Base-by-base conservation (phyloP, 169 alveolate genomes). In the Prorocentrum cordatum region DNA sequence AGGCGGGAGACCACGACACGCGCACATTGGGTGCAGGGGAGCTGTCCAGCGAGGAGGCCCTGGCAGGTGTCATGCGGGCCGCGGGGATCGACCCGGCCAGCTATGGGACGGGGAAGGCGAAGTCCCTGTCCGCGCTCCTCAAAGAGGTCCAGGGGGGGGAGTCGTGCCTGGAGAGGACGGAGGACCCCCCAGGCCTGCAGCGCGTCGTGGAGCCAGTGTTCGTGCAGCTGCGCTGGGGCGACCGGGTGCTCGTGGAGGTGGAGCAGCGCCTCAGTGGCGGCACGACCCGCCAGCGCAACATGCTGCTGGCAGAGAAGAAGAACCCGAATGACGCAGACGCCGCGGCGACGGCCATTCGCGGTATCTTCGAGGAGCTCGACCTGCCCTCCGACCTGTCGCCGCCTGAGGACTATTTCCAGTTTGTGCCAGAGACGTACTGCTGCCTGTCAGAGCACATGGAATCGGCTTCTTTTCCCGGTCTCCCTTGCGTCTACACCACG, bases 101-200 rank as follows among this genome's bases (percentile, higher is more conserved):
- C 42, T 77, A 77, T 24, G 87, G 87, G 20, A 54, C 27, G 14
- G 87, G 66, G 64, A 77, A 77, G 35, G 87, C 87, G 35, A 77
- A 77, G 22, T 58, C 71, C 24, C 12, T 77, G 42, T 72, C 31
- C 31, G 61, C 87, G 4, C 22, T 77, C 42, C 59, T 32, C 24
- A 77, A 77, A 73, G 87, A 32, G 16, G 68, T n/a, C n/a, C n/a
- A n/a, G n/a, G n/a, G n/a, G n/a, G n/a, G n/a, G n/a, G n/a, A n/a
- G n/a, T n/a, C n/a, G n/a, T n/a, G n/a, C n/a, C n/a, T 50, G 87
- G 87, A 77, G 35, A 58, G 87, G 87, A 77, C 54, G n/a, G 87
- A 35, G 9, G 36, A 14, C 59, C 24, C 59, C 38, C 33, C 31
- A 10, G 45, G 35, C 47, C 33, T 77, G 6, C 87, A 73, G 2